Conservation (phyloP, 139 green algal species). For the Chlorella sp. region DNA sequence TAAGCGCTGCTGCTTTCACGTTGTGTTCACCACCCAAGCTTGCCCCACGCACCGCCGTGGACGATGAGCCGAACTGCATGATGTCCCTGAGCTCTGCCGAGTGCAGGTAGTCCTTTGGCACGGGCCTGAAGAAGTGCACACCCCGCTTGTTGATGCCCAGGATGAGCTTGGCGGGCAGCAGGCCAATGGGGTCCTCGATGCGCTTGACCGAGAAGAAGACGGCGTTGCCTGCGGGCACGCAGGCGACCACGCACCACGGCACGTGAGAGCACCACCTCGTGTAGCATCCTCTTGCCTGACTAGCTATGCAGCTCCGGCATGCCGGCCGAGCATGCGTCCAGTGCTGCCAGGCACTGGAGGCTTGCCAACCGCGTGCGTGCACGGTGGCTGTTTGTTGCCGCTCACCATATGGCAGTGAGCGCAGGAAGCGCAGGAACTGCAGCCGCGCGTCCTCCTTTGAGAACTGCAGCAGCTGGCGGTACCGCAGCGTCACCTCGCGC, state of each 20-base stretch:
- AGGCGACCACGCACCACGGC: no score
- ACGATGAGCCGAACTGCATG: conserved; percentile 89
- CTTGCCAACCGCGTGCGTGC: no score
- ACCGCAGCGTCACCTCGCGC: conserved; percentile 70
- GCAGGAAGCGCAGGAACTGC: conserved; percentile 90
- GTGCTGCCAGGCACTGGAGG: no score
- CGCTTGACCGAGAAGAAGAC: conserved; percentile 60
- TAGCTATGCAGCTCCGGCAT: no score
- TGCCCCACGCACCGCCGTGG: conserved; percentile 76
- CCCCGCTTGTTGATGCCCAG: conserved; percentile 97
- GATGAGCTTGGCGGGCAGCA: conserved; percentile 89
- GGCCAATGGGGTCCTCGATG: conserved; percentile 93
- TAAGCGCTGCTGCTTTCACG: no score
- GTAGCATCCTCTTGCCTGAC: no score
- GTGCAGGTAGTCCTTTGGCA: conserved; percentile 97
- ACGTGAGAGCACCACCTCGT: no score
- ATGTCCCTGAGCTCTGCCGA: conserved; percentile 94
- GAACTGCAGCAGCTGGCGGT: conserved; percentile 73
- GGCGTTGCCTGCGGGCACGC: conserved; percentile 43
- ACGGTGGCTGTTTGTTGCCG: no score
- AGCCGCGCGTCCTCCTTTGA: conserved; percentile 85
- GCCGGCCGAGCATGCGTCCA: no score
- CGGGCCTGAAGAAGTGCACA: conserved; percentile 83
- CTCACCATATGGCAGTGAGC: conserved; percentile 83
- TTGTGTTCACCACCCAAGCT: no score